Base-by-base conservation (phyloP, 495 filamentous ascomycete species). In the Aspergillus taichungensis region DNA sequence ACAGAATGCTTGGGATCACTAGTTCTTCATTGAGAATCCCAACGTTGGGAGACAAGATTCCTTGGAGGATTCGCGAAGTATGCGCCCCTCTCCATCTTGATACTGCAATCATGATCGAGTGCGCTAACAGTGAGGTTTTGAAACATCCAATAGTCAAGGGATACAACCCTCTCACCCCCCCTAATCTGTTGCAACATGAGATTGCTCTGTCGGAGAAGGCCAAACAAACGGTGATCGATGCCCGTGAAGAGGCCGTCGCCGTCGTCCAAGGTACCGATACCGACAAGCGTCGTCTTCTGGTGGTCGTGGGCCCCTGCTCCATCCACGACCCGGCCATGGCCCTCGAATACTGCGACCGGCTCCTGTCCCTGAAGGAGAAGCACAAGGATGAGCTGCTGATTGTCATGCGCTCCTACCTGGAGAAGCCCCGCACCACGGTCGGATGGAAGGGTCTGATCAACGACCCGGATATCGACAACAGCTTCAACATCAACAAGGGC, bases 371-470 rank as follows among this genome's bases (percentile, higher is more conserved):
- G 59, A 92, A 94, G 66, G 77, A 90, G 61, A 95, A 95, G 69
- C 85, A 95, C 76, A 71, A 82, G 52, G 78, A 88, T 55, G 87
- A 96, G 56, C 75, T 99, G 10, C 69, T 95, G 41, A 94, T 99
- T 51, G 83, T 97, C 33, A 99, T 99, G 94, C 85, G 94, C 39
- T 85, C 88, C 40, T 99, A 99, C 76, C 81, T 99, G 28, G 94
- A 99, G 74, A 99, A 99, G 73, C 94, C 94, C 14, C 83, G 94
- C 52, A 99, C 94, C 10, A 99, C 94, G 0, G 90, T 99, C 11
- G 94, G 94, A 42, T 99, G 94, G 94, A 99, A 99, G 70, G 94
- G 94, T 10, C 74, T 99, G 50, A 95, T 99, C 72, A 99, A 99
- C 64, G 94, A 99, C 68, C 94, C 94, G 6, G 90, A 97, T 53